Conservation (phyloP, 768 basidiomycete species). For the Coprinellus micaceus region DNA sequence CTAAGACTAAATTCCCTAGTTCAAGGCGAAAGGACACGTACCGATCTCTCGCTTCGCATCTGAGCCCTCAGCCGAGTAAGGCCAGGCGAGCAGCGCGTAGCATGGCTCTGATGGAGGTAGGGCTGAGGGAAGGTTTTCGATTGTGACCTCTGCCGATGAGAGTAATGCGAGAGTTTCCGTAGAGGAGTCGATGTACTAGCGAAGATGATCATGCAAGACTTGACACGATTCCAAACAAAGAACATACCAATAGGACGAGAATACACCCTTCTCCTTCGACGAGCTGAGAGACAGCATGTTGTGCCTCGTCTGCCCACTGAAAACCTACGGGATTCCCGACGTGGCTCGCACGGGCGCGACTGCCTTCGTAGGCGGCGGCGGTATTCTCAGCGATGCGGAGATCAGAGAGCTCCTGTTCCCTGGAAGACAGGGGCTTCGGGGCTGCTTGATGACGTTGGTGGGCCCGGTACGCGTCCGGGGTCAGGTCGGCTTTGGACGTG, state of each 20-base stretch:
- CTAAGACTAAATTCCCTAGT: too few species aligned
- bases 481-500: conserved; percentile 64
- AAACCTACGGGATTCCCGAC: conserved; percentile 61
- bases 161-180: conserved; percentile 56
- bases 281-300: conserved; percentile 61
- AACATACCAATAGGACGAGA: conserved; percentile 65
- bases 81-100: conserved; percentile 70
- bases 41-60: conserved; percentile 56
- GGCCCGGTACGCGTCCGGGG: conserved; percentile 64
- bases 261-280: conserved; percentile 42
- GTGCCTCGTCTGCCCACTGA: conserved; percentile 62
- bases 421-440: conserved; percentile 76
- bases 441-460: conserved; percentile 71
- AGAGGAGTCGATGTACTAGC: conserved; percentile 62
- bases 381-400: conserved; percentile 69
- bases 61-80: conserved; percentile 32
- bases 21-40: too few species aligned
- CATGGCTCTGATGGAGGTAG: conserved; percentile 61
- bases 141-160: conserved; percentile 34
- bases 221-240: not conserved
- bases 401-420: conserved; percentile 79
- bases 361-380: conserved; percentile 52
- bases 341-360: conserved; percentile 50
- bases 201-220: not conserved
- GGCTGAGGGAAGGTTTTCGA: conserved; percentile 41